Base-by-base conservation (phyloP, 2,329 filamentous ascomycete species). In the Trichoderma pleuroti region DNA sequence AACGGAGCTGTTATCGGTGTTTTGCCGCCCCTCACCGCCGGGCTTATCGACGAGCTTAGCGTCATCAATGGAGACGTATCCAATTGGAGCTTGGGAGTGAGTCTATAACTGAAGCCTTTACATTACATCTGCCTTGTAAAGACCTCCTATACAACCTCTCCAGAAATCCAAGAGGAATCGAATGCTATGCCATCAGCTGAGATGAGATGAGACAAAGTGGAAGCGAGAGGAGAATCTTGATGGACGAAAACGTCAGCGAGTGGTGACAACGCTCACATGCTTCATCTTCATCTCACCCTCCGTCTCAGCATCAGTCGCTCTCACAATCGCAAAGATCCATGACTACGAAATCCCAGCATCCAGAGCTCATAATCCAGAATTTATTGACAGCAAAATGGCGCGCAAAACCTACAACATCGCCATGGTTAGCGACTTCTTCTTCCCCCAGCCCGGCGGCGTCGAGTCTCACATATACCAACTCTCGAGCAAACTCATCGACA, bases 341-440 rank as follows among this genome's bases (percentile, higher is more conserved):
- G 56, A 61, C 18, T 11, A 59, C 18, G 18, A 24, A 24, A 24
- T 9, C 18, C 30, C n/a, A 21, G 56, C 56, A n/a, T 59, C 28
- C 1, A 12, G 2, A 0, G 18, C 56, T 59, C 30, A 12, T 52
- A 1, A 24, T 30, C 39, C 1, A 28, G 0, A 2, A 18, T 10
- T 5, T 7, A 60, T 1, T 24, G 8, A 42, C 18, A 4, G 1
- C 80, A 81, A 75, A 69, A 88, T 86, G 82, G 81, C 84, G 75
- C 86, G 84, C 75, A 84, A 84, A 74, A 88, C 86, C 36, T 91
- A 90, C 81, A 91, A 89, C 78, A 91, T 91, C 82, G 89, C 89
- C 73, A 99, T 99, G 96, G 93, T 98, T 81, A 94, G 95, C 87
- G 96, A 99, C 86, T 98, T 97, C 87, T 99, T 99, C 90, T 99